phyloP scores from a whole-genome alignment of 257 asterid genomes.

The Datura wrightii region DNA sequence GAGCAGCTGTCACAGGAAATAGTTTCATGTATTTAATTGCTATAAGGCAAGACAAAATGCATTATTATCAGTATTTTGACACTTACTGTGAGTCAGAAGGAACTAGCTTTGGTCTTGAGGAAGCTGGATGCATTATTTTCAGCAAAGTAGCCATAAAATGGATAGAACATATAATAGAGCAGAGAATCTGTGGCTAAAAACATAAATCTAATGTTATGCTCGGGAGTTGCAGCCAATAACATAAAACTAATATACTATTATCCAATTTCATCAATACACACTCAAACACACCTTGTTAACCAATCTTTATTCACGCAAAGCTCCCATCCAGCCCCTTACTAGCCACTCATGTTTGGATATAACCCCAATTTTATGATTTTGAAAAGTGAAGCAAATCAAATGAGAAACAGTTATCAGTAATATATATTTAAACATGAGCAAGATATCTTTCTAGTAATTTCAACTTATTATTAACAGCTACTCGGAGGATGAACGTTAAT shows the following conservation, averaged over 20 bases:
- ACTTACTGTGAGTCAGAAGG: not conserved
- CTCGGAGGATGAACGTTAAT: not conserved
- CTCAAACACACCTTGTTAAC: not conserved
- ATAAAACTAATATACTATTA: not conserved
- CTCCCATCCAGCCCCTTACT: not conserved
- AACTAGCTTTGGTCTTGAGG: slow-evolving; percentile 13
- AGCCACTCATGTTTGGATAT: slow-evolving; percentile 1
- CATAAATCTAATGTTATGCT: slow-evolving; percentile 3
- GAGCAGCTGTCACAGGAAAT: not conserved
- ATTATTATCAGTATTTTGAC: not conserved
- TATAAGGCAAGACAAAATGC: not conserved
- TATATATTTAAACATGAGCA: not conserved
- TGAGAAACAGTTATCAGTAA: not conserved
- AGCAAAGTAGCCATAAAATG: not conserved
- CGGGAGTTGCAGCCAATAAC: not conserved
- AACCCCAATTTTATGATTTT: slow-evolving; percentile 2
- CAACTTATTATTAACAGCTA: not conserved
- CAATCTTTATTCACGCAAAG: not conserved
- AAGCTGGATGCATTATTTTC: not conserved
- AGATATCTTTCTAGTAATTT: slow-evolving; percentile 7
- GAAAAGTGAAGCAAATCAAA: not conserved
- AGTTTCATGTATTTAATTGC: not conserved
- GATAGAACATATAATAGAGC: not conserved
- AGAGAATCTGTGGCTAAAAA: not conserved
- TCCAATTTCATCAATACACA: slow-evolving; percentile 1